Base-by-base conservation (phyloP, 2,329 filamentous ascomycete species). In the Neopestalotiopsis sp. region DNA sequence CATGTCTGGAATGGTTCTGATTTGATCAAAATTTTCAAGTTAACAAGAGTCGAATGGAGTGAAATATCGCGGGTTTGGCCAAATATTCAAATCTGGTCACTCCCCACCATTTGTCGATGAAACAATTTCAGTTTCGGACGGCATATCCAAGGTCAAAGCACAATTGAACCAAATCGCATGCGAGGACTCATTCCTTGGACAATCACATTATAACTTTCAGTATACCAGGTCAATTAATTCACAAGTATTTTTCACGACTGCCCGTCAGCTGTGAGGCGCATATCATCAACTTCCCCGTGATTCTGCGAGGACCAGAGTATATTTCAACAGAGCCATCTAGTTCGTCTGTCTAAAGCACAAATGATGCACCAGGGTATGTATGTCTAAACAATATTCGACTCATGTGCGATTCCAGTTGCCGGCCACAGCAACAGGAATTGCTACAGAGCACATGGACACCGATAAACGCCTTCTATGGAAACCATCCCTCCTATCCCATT, bases 401-500 rank as follows among this genome's bases (percentile, higher is more conserved):
- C 34, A 14, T 32, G 20, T n/a, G 59, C 32, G 20, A 20, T 62
- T 38, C 17, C 34, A 20, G 14, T 20, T 17, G 17, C 24, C 6
- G 10, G 34, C 5, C n/a, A 59, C 57, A 38, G 59, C 32, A 62
- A 24, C 24, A 30, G 3, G 32, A 45, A 12, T 64, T n/a, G 20
- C 61, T 49, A 40, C 24, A 64, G 28, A 64, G 20, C 38, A 64
- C 42, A n/a, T 49, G 14, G 34, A 38, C 34, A 38, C 34, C 34
- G 10, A 10, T 38, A 13, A 24, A 64, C 42, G 28, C 61, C 61
- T 20, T 7, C 13, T 52, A 38, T 49, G 10, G 12, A 17, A 63
- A 64, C 68, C 71, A 59, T 66, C 67, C 17, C 28, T 9, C 42
- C 14, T 40, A 58, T 45, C 10, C 59, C 75, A 68, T n/a, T 10